Evolutionary conservation across 345 rosid genomes (phyloP), one percentile per base, ranked within the genome.

Genomic region (Viola odorata): DNA sequence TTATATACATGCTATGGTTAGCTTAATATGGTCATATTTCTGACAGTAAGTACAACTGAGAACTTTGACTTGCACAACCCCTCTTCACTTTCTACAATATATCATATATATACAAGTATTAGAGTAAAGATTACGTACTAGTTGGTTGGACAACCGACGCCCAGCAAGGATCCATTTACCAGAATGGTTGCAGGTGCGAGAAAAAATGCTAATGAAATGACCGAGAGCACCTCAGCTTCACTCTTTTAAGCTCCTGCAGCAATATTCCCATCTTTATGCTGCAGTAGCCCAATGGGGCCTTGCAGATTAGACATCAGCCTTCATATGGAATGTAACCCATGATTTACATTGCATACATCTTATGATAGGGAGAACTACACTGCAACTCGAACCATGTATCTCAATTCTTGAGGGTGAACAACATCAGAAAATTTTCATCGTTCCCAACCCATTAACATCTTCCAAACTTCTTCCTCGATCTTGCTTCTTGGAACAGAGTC

Each of bases 371-470:
- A 9, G 5, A 61, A 12, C 42, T 37, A 55, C 5, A 48, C 50
- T 45, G 42, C 41, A 45, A 37, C 44, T 17, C 7, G 15, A 51
- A 16, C 48, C 17, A 12, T 45, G 32, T 23, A 16, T 45, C 45
- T 12, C 45, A n/a, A n/a, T n/a, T n/a, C n/a, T n/a, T n/a, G 45
- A 41, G 6, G 16, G 23, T 15, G 50, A 45, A 50, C 40, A 8
- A 38, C 13, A 45, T 14, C 67, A 41, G 60, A 37, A 57, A 16
- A 45, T 36, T 36, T 23, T 48, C 14, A 54, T 82, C 77, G 81
- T 57, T 90, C 83, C 97, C 97, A 86, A 50, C 97, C 99, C 96
- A 90, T 88, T 64, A 94, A 75, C 79, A 69, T 76, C 55, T 81
- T 94, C 99, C 96, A 87, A 11, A 86, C 97, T 75, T 74, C 77